These are phyloP conservation scores for Potentilla sterilis DNA, from an alignment of 306 rosid species.

Conservation along the genomic window DNA sequence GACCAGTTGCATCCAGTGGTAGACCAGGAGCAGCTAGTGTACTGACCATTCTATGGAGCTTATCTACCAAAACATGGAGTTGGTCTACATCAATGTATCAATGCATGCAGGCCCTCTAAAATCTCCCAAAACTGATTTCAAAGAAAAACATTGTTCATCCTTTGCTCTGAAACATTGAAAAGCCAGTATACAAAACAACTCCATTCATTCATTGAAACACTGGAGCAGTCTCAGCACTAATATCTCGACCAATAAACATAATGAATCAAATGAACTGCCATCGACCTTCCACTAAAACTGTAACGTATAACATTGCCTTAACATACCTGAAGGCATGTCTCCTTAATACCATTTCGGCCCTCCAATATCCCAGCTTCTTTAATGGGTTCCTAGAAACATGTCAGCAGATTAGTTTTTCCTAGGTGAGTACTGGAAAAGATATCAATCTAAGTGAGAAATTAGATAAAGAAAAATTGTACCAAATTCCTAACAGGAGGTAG, in stretches of 20 bases:
- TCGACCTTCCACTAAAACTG: neutral
- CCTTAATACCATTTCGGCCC: conserved; percentile 97
- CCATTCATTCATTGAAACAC: neutral
- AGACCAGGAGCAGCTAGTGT: neutral
- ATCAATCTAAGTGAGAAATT: conserved; percentile 11
- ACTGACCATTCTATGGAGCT: neutral
- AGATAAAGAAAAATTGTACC: conserved; percentile 40
- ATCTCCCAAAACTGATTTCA: neutral
- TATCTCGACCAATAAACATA: neutral
- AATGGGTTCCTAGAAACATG: conserved; percentile 73
- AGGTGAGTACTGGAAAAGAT: conserved; percentile 12
- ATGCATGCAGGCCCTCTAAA: neutral
- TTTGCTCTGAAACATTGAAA: neutral
- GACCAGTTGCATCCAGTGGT: neutral
- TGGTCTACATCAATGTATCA: neutral
- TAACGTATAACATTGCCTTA: neutral
- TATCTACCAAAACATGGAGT: neutral
- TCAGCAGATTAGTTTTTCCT: conserved; percentile 6
- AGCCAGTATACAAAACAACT: conserved; percentile 1
- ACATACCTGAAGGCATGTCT: conserved; percentile 95
- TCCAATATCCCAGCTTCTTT: conserved; percentile 99
- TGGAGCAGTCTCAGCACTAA: neutral
- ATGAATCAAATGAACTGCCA: neutral
- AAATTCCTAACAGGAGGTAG: conserved; percentile 98
- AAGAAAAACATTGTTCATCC: neutral